Conservation (phyloP, 495 filamentous ascomycete genomes). For the Aspergillus steynii region DNA sequence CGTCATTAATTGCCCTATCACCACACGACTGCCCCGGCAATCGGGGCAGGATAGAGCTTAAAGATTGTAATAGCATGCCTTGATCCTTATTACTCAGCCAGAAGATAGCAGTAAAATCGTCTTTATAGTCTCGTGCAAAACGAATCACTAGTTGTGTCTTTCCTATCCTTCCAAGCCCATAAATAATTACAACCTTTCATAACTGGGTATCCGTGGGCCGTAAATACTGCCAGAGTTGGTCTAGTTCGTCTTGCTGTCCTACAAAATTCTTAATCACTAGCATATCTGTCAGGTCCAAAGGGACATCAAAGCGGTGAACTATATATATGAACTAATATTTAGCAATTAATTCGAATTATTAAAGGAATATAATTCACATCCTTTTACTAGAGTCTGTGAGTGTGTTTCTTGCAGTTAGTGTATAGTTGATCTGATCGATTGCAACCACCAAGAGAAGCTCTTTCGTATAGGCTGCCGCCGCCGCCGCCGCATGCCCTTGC, state of each 20-base stretch:
- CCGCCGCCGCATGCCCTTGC: constrained; percentile 40
- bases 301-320: constrained; percentile 23
- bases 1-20: constrained; percentile 15
- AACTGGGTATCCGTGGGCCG: constrained; percentile 15
- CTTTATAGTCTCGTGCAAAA: constrained; percentile 32
- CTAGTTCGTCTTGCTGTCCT: constrained; percentile 28
- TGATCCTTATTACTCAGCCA: constrained; percentile 33
- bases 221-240: constrained; percentile 25
- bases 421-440: too few species aligned
- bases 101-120: constrained; percentile 30
- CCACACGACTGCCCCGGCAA: constrained; percentile 16
- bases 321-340: constrained; percentile 31
- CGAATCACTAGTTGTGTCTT: constrained; percentile 45
- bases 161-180: constrained; percentile 45
- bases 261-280: constrained; percentile 30
- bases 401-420: neutral
- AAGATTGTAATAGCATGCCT: constrained; percentile 20
- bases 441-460: neutral
- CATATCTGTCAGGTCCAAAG: constrained; percentile 25
- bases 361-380: too few species aligned
- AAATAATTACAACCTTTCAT: constrained; percentile 31
- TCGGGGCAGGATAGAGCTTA: constrained; percentile 22
- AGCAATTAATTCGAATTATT: too few species aligned
- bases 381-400: too few species aligned
- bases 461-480: constrained; percentile 33